Evolutionary conservation across 371 early-diverging fungal genomes (phyloP), one percentile per base, ranked within the genome.

Genomic region (Syncephalastrum racemosum): DNA sequence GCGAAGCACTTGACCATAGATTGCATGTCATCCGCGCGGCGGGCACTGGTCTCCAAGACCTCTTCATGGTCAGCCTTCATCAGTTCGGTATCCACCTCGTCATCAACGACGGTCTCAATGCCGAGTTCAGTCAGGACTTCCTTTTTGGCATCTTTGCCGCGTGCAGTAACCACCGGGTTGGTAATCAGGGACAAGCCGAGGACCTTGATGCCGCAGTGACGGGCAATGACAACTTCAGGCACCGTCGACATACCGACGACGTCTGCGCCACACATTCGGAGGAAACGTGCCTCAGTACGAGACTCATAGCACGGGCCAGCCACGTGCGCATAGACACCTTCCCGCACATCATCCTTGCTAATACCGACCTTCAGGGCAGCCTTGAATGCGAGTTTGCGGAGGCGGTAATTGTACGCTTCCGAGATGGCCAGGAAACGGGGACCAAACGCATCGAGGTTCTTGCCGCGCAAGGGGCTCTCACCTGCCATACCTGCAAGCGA

Each of bases 211-310:
- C 94, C 95, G 27, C 89, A 86, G 75, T 97, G 97, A 53, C 89
- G 85, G 15, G 96, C 97, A 36, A 92, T 84, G n/a, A 95, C 71
- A n/a, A 91, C 90, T 71, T 97, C 97, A 15, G 96, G 96, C 3
- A 93, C 87, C n/a, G 97, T 96, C 45, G 90, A 90, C 97, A 97
- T 97, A 40, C 97, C 97, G 12, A 94, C 97, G 16, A 85, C 85
- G 75, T 96, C 97, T 20, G 86, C 96, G 46, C 94, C 95, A 53
- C 86, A 64, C 1, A 63, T 51, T 36, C 75, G 74, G 57, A 97
- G 76, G 62, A 85, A 85, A 15, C 96, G 81, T 54, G 90, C 88
- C 70, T 97, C 97, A 10, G 93, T 91, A 57, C 91, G 82, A 36
- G 94, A 90, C 71, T 97, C 98, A 64, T 88, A 97, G 27, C 82